Evolutionary conservation across 768 basidiomycete genomes (phyloP).

Genomic region (Hericium erinaceus): DNA sequence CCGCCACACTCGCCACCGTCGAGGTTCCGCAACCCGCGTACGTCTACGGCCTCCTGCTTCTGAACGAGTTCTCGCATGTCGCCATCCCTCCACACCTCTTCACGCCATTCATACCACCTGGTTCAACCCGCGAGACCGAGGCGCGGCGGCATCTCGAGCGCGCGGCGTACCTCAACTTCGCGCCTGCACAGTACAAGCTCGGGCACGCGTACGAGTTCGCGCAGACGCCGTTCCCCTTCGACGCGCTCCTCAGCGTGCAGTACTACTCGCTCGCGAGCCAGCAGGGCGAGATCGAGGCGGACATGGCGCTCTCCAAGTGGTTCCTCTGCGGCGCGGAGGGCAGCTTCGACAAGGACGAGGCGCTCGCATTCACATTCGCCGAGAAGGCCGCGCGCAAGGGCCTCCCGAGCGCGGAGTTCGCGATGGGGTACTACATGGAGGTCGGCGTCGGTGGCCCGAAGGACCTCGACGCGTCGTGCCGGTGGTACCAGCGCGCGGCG

Average conservation of each 20-base stretch:
- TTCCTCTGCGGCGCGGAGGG: slow-evolving; percentile 82
- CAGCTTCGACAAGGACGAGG: slow-evolving; percentile 80
- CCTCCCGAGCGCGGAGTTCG: slow-evolving; percentile 81
- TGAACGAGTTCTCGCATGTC: slow-evolving; percentile 71
- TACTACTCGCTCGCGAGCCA: slow-evolving; percentile 81
- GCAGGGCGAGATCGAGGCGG: slow-evolving; percentile 84
- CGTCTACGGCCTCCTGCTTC: slow-evolving; percentile 77
- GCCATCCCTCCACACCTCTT: slow-evolving; percentile 44
- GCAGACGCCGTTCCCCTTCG: slow-evolving; percentile 73
- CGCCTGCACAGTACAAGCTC: slow-evolving; percentile 86
- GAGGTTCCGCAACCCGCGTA: slow-evolving; percentile 85
- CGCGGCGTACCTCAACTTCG: slow-evolving; percentile 77
- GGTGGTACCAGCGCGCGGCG: slow-evolving; percentile 75
- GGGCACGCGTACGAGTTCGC: slow-evolving; percentile 93
- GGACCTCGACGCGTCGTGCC: slow-evolving; percentile 52
- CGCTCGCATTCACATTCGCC: slow-evolving; percentile 80
- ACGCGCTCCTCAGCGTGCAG: slow-evolving; percentile 82
- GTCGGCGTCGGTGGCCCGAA: slow-evolving; percentile 77
- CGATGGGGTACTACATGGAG: slow-evolving; percentile 92
- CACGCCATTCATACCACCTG: slow-evolving; percentile 42
- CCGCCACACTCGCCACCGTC: slow-evolving; percentile 65
- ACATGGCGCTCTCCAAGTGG: slow-evolving; percentile 97
- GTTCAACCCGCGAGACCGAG: slow-evolving; percentile 40
- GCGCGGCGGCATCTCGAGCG: slow-evolving; percentile 73
- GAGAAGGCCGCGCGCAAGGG: slow-evolving; percentile 75